Evolutionary conservation across 2,329 filamentous ascomycete genomes (phyloP).

Genomic region (Neopestalotiopsis rosae): DNA sequence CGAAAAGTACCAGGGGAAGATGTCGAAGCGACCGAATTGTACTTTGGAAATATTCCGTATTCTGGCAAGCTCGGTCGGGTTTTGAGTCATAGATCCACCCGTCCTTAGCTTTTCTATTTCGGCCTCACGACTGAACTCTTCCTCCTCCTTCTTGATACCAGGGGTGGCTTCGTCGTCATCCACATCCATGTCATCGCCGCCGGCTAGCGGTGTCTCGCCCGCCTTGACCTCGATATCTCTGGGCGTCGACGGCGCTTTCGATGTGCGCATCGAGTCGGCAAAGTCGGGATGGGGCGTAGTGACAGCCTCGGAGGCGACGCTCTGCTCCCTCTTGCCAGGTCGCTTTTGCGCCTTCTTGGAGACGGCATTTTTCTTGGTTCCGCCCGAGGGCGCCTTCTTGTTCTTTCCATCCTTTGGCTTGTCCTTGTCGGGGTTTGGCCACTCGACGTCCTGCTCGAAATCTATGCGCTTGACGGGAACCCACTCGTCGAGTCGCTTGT

Average conservation of each 20-base stretch:
- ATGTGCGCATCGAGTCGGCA: slow-evolving; percentile 51
- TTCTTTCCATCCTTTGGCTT: slow-evolving; percentile 77
- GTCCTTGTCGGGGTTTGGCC: slow-evolving; percentile 89
- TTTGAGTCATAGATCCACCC: slow-evolving; percentile 97
- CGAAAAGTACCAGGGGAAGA: slow-evolving; percentile 99
- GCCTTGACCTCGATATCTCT: slow-evolving; percentile 52
- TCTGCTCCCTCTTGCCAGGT: slow-evolving; percentile 60
- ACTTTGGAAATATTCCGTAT: slow-evolving; percentile 94
- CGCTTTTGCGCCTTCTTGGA: slow-evolving; percentile 66
- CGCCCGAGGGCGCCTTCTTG: slow-evolving; percentile 67
- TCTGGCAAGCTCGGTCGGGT: slow-evolving; percentile 93
- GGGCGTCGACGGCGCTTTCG: slow-evolving; percentile 48
- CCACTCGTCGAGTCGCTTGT: slow-evolving; percentile 88
- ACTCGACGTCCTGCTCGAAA: slow-evolving; percentile 89
- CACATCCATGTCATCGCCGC: slow-evolving; percentile 58
- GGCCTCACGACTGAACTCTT: slow-evolving; percentile 77
- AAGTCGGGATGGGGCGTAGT: slow-evolving; percentile 59
- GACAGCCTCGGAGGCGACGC: slow-evolving; percentile 56
- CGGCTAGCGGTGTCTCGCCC: slow-evolving; percentile 49
- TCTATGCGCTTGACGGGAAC: slow-evolving; percentile 83
- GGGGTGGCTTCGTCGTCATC: slow-evolving; percentile 53
- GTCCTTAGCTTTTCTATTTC: slow-evolving; percentile 97
- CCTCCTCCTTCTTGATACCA: slow-evolving; percentile 52
- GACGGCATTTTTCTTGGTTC: slow-evolving; percentile 55
- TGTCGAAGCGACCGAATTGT: slow-evolving; percentile 89